A percentile compares a stretch with the other conserved stretches of the same genome.
These are phyloP conservation scores for Xerocomus nothofagi DNA, from an alignment of 1,284 basidiomycete genomes.

Conservation along the genomic window DNA sequence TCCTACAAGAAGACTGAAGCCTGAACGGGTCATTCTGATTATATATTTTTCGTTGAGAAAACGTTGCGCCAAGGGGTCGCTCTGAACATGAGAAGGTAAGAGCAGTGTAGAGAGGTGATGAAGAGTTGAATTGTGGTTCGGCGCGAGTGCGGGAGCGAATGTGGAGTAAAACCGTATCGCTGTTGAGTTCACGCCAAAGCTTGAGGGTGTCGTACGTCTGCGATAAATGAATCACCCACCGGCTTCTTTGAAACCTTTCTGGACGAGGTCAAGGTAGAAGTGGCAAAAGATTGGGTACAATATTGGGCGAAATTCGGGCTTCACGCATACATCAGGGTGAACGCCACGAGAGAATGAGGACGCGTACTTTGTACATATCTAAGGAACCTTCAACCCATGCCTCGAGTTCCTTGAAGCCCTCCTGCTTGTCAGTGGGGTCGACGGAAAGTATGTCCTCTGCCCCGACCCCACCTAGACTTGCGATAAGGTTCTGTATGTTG, in stretches of 20 bases:
- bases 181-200: slow-evolving; percentile 5
- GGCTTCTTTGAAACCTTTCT: slow-evolving; percentile 87
- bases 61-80: slow-evolving; percentile 80
- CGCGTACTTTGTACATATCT: slow-evolving; percentile 77
- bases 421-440: slow-evolving; percentile 88
- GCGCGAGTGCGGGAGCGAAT: slow-evolving; percentile 71
- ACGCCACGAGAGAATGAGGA: slow-evolving; percentile 4
- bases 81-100: slow-evolving; percentile 83
- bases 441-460: slow-evolving; percentile 81
- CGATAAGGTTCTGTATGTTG: slow-evolving; percentile 72
- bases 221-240: slow-evolving; percentile 43
- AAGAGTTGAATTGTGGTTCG: slow-evolving; percentile 71
- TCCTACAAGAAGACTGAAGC: slow-evolving; percentile 89
- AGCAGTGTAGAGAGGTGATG: slow-evolving; percentile 83
- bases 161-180: slow-evolving; percentile 76
- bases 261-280: slow-evolving; percentile 93
- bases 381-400: slow-evolving; percentile 92
- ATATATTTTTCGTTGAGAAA: slow-evolving; percentile 92
- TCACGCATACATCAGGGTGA: slow-evolving; percentile 11
- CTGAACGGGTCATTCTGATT: slow-evolving; percentile 88
- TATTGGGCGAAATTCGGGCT: slow-evolving; percentile 93
- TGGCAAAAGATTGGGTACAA: slow-evolving; percentile 97
- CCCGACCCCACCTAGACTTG: slow-evolving; percentile 72
- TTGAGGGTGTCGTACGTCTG: slow-evolving; percentile 4
- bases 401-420: slow-evolving; percentile 85